phyloP scores from a whole-genome alignment of 441 rosid genomes.

The Rhodomyrtus psidioides region DNA sequence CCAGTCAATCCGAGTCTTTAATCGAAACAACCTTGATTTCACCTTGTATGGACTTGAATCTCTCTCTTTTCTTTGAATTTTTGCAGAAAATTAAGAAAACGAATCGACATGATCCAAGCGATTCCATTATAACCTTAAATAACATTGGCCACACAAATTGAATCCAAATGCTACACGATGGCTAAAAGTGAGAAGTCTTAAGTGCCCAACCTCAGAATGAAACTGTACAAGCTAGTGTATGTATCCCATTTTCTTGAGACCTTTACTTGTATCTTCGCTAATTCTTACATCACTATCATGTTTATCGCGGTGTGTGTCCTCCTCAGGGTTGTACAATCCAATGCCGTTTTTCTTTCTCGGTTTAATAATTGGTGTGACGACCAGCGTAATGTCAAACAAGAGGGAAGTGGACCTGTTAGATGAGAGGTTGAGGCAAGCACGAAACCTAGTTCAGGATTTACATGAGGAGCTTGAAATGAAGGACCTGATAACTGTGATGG shows the following conservation, averaged over 20 bases:
- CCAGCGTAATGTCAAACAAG: not conserved
- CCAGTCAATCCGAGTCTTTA: not conserved
- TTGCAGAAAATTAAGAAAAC: not conserved
- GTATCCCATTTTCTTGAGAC: not conserved
- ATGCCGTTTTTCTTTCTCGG: conserved; percentile 17
- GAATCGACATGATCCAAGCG: not conserved
- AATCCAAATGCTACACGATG: too few relatives aligned
- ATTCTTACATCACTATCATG: not conserved
- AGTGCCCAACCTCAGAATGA: not conserved
- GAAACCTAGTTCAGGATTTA: conserved; percentile 22
- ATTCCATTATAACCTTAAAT: not conserved
- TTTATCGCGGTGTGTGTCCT: not conserved
- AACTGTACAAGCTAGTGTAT: not conserved
- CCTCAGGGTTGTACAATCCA: conserved; percentile 15
- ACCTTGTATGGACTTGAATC: not conserved
- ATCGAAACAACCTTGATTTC: not conserved
- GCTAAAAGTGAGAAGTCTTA: not conserved
- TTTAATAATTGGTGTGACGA: conserved; percentile 9
- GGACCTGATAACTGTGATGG: conserved; percentile 13
- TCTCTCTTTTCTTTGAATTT: not conserved
- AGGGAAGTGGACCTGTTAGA: conserved; percentile 16
- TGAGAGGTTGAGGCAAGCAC: conserved; percentile 12
- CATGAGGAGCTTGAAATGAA: conserved; percentile 30
- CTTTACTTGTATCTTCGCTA: not conserved
- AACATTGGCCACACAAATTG: not conserved